These are phyloP conservation scores for Euphrasia confusa DNA, from an alignment of 257 asterid genomes.

Conservation along the genomic window DNA sequence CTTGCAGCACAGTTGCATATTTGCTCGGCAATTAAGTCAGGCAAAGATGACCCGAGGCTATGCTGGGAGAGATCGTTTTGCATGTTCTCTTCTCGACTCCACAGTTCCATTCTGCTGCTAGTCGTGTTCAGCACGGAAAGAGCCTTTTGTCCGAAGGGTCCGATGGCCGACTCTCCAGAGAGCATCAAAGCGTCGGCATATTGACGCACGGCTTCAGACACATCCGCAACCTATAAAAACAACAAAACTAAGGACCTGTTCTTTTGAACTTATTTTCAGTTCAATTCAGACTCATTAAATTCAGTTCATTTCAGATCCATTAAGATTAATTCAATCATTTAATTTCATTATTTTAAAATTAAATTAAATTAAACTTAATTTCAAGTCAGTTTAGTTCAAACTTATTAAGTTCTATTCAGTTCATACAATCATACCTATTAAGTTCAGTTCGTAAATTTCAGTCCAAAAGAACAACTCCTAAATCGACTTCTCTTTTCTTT, in stretches of 20 bases:
- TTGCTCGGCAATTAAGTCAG: constrained; percentile 65
- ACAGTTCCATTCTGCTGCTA: constrained; percentile 72
- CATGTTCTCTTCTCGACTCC: constrained; percentile 66
- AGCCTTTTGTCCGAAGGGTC: constrained; percentile 64
- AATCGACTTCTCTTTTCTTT: neutral
- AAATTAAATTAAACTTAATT: too few relatives aligned
- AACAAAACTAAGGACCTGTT: too few relatives aligned
- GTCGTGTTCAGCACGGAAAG: constrained; percentile 60
- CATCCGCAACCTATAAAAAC: constrained; percentile 66
- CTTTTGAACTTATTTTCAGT: too few relatives aligned
- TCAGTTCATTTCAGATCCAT: too few relatives aligned
- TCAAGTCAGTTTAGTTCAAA: too few relatives aligned
- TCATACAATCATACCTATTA: too few relatives aligned
- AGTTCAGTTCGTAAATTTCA: too few relatives aligned
- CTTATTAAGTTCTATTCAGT: too few relatives aligned
- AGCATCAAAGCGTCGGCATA: constrained; percentile 87
- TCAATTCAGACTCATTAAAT: too few relatives aligned
- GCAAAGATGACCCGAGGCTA: constrained; percentile 42
- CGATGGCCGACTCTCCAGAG: constrained; percentile 90
- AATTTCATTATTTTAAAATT: too few relatives aligned
- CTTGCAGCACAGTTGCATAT: constrained; percentile 67
- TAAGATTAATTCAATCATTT: too few relatives aligned
- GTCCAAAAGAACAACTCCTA: too few relatives aligned
- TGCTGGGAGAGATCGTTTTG: constrained; percentile 36
- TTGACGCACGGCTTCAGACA: constrained; percentile 84